Percentiles rank a stretch among this genome's conserved stretches.
These are phyloP conservation scores for Smithsoniella earleae DNA, from an alignment of 163 green algal genomes.

Conservation along the genomic window DNA sequence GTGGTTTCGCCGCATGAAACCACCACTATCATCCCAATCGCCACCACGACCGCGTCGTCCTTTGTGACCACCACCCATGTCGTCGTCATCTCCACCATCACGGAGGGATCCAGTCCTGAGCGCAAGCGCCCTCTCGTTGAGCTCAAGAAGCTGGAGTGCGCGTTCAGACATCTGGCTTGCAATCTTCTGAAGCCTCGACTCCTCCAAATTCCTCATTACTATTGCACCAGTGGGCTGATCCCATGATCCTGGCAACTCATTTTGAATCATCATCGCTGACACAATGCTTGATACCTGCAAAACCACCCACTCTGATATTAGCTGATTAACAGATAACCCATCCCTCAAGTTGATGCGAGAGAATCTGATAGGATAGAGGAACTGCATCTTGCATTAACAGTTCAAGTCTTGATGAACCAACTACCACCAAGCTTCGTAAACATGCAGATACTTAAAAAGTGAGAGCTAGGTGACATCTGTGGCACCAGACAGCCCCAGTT, in stretches of 20 bases:
- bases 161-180: constrained; percentile 30
- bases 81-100: constrained; percentile 62
- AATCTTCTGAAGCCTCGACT: constrained; percentile 67
- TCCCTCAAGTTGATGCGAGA: too few relatives aligned
- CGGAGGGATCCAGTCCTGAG: constrained; percentile 66
- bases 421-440: too few relatives aligned
- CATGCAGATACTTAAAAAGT: too few relatives aligned
- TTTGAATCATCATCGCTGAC: constrained; percentile 83
- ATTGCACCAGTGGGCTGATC: constrained; percentile 90
- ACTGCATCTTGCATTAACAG: too few relatives aligned
- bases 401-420: too few relatives aligned
- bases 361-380: too few relatives aligned
- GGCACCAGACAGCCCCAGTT: too few relatives aligned
- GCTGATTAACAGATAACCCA: too few relatives aligned
- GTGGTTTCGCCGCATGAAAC: too few relatives aligned
- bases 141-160: constrained; percentile 67
- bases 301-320: too few relatives aligned
- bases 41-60: constrained; percentile 31
- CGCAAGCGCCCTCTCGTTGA: constrained; percentile 84
- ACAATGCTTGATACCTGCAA: constrained; percentile 70
- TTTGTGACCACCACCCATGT: constrained; percentile 29
- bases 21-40: constrained; percentile 39
- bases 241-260: constrained; percentile 77
- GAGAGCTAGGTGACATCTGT: too few relatives aligned
- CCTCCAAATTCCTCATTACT: constrained; percentile 78